Base-by-base conservation (phyloP, 108 stramenopile genomes). In the Fragilaria crotonensis region DNA sequence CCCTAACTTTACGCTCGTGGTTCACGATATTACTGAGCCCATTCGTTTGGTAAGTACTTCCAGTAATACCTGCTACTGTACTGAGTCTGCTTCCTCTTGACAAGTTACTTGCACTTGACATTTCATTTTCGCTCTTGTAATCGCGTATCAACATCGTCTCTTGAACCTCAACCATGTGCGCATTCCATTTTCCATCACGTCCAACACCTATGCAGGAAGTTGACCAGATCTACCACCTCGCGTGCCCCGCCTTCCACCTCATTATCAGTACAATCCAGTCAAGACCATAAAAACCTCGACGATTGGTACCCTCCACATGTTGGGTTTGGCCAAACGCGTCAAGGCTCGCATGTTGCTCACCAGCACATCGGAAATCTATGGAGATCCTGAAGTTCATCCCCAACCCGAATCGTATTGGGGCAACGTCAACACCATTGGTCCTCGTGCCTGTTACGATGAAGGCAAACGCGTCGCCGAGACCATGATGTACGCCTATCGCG, bases 381-480 rank as follows among this genome's bases (percentile, higher is more conserved):
- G 89, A 22, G 89, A 90, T 52, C 89, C 89, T 5, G 44, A 87
- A 62, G 89, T 79, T 44, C 95, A 97, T 73, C 99, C 99, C 7
- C 99, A 99, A 68, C 64, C 63, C 3, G 99, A 98, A 75, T 64
- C 74, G 7, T 99, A 99, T 66, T 98, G 97, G 96, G 99, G 99
- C 21, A 89, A 98, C 69, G 99, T 99, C 52, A 98, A 98, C 62
- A 87, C 95, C 21, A 92, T 97, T 33, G 99, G 99, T 21, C 96
- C 97, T 9, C 76, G 99, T 14, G 81, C 96, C 5, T 99, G 99
- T 65, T 99, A 99, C 79, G 99, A 99, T 66, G 98, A 99, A 87
- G 99, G 99, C 45, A 99, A 99, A 65, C 96, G 99, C 23, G 99
- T 99, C 7, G 99, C 98, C 17, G 99, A 99, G 71, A 99, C 97